Evolutionary conservation across 2,329 filamentous ascomycete genomes (phyloP), one percentile per base, ranked within the genome.

Genomic region (Elsinoe arachidis): DNA sequence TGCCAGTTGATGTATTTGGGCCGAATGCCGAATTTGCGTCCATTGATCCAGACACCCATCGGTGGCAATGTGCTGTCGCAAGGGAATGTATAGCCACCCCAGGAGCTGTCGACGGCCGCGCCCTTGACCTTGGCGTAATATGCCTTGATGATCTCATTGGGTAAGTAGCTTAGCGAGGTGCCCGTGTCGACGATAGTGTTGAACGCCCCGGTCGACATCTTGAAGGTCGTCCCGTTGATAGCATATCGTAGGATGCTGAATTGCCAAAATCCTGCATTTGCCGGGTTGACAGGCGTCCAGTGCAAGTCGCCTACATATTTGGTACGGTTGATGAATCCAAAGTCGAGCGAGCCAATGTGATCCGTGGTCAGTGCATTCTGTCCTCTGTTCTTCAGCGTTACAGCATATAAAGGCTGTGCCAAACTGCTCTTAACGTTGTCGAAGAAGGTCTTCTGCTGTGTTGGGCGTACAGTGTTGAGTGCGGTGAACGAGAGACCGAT

Each of bases 401-500:
- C 80, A 7, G 82, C 80, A 68, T 85, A 85, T 41, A 86, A 68
- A 11, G 78, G 78, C 62, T 70, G 60, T 26, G 75, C 72, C 33
- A 84, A 75, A 60, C 73, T 66, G 43, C 64, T 66, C 69, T 77
- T 77, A 62, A 83, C 79, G 23, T 72, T 83, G 68, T 82, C 80
- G 69, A 83, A 82, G 73, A 79, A 83, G 12, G 80, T 83, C 39
- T 67, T 79, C 65, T 80, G 77, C 19, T 71, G 60, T 6, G 63
- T 64, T 2, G 80, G 80, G 62, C 68, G 58, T 55, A 83, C 77
- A 2, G 76, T 81, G 72, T 85, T 85, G 72, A 84, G 75, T 15
- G 67, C 73, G 69, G 76, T 79, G 70, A 84, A 84, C 17, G 79
- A 77, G 38, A 85, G 72, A 43, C 82, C 82, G 56, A 85, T 72